Conservation (phyloP, 1,139 yeast genomes). For the Lodderomyces jiufengensis region DNA sequence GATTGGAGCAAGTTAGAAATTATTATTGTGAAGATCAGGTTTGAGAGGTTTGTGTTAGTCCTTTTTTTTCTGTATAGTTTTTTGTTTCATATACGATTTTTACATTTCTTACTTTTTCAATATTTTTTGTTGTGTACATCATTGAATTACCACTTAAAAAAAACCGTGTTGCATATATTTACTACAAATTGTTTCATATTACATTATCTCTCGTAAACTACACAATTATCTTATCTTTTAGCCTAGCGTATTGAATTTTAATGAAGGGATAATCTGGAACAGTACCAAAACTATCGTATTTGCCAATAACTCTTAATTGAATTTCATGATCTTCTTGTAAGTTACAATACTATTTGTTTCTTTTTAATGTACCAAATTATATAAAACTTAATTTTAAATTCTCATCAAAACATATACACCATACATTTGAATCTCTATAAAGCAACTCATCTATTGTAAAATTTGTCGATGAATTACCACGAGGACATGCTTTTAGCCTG, state of each 20-base stretch:
- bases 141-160: too few relatives aligned
- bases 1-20: slow-evolving; percentile 18
- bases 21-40: slow-evolving; percentile 15
- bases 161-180: too few relatives aligned
- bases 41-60: not conserved
- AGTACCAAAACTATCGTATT: slow-evolving; percentile 9
- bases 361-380: slow-evolving; percentile 7
- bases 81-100: too few relatives aligned
- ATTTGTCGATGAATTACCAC: slow-evolving; percentile 7
- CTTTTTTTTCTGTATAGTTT: not conserved
- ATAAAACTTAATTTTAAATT: slow-evolving; percentile 5
- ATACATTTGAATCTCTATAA: slow-evolving; percentile 3
- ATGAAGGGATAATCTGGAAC: slow-evolving; percentile 11
- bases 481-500: slow-evolving; percentile 11
- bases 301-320: slow-evolving; percentile 8
- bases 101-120: too few relatives aligned
- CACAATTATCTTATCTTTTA: too few relatives aligned
- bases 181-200: too few relatives aligned
- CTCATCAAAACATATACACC: slow-evolving; percentile 8
- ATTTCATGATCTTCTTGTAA: slow-evolving; percentile 5
- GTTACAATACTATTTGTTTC: slow-evolving; percentile 6
- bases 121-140: too few relatives aligned
- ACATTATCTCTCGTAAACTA: too few relatives aligned
- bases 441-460: slow-evolving; percentile 7
- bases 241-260: too few relatives aligned